These are phyloP conservation scores for Botrytis squamosa DNA, from an alignment of 2,329 filamentous ascomycete species.

Conservation along the genomic window DNA sequence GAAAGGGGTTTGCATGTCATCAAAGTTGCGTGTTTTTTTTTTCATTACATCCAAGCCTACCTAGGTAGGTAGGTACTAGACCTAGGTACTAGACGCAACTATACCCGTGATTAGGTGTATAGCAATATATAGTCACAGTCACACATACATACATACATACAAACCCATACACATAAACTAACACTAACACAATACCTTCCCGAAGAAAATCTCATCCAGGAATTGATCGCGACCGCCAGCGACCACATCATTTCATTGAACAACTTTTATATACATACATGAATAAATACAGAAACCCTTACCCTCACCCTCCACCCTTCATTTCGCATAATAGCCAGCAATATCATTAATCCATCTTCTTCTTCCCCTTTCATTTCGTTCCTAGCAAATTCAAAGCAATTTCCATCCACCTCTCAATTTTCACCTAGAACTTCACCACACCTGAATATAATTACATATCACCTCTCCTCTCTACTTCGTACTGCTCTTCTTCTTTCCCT, in stretches of 20 bases:
- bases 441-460: neutral
- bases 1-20: accelerated
- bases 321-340: neutral
- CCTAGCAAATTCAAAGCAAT: neutral
- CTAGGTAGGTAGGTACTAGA: neutral
- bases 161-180: too few relatives aligned
- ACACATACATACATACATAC: neutral
- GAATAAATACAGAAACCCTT: neutral
- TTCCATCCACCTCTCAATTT: neutral
- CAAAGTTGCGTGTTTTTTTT: neutral
- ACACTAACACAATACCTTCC: neutral
- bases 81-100: neutral
- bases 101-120: neutral
- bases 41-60: too few relatives aligned
- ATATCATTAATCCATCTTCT: slow-evolving; percentile 10
- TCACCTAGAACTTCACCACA: neutral
- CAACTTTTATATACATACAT: slow-evolving; percentile 12
- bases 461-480: neutral
- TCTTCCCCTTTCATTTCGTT: neutral
- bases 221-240: slow-evolving; percentile 2
- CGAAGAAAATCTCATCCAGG: neutral
- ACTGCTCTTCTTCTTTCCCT: slow-evolving; percentile 9
- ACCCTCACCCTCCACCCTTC: neutral
- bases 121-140: neutral
- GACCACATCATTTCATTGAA: neutral